These are phyloP conservation scores for Schoenoplectus tabernaemontani DNA, from an alignment of 202 grass and related monocot genomes.

Conservation along the genomic window DNA sequence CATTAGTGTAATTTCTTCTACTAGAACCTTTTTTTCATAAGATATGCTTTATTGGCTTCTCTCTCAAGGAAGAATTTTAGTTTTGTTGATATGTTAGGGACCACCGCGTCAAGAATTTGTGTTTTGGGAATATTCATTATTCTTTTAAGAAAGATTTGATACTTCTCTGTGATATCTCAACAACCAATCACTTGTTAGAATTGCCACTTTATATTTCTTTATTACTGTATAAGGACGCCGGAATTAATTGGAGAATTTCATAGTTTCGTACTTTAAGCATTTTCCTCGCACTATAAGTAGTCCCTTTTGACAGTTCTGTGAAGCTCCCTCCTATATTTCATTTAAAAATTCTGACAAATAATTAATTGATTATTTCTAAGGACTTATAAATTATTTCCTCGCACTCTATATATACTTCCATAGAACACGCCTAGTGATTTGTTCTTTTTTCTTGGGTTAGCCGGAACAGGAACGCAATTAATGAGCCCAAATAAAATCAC, in stretches of 20 bases:
- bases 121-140: not conserved
- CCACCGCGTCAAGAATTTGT: not conserved
- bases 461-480: not conserved
- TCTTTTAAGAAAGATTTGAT: not conserved
- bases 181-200: not conserved
- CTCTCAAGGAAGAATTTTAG: not conserved
- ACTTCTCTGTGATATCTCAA: not conserved
- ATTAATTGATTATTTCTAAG: not conserved
- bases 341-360: not conserved
- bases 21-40: not conserved
- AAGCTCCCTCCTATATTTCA: not conserved
- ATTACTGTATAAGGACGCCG: not conserved
- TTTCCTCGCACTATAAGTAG: too few relatives aligned
- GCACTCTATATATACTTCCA: not conserved
- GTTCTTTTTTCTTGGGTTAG: not conserved
- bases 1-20: constrained; percentile 1
- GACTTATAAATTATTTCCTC: not conserved
- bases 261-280: too few relatives aligned
- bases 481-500: not conserved
- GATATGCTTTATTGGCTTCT: not conserved
- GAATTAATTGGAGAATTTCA: not conserved
- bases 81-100: not conserved
- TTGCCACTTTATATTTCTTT: not conserved
- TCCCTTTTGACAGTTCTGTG: not conserved
- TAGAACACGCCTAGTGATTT: not conserved